Conservation (phyloP, 2,329 filamentous ascomycete species). For the Neopestalotiopsis sp. region DNA sequence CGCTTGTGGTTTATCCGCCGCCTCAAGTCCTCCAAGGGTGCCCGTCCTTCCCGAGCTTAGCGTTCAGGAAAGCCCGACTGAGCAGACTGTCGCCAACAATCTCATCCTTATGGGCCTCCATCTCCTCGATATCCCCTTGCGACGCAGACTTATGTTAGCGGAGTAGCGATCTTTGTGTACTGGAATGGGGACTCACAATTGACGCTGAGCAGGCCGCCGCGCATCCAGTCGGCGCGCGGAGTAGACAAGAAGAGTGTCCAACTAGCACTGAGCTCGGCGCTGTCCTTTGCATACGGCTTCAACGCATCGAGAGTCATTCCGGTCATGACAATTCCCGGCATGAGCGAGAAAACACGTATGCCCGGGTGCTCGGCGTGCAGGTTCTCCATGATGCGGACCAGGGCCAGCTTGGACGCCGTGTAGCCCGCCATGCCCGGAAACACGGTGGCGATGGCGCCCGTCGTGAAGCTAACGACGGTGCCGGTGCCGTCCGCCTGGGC, state of each 20-base stretch:
- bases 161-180: slow-evolving; percentile 22
- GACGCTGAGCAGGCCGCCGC: slow-evolving; percentile 27
- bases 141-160: slow-evolving; percentile 21
- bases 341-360: slow-evolving; percentile 17
- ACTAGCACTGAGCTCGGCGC: slow-evolving; percentile 16
- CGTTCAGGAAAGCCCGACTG: slow-evolving; percentile 27
- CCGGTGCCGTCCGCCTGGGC: slow-evolving; percentile 24
- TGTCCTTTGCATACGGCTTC: slow-evolving; percentile 15
- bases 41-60: slow-evolving; percentile 28
- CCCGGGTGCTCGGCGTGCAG: slow-evolving; percentile 24
- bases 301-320: slow-evolving; percentile 20
- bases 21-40: slow-evolving; percentile 25
- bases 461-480: slow-evolving; percentile 26
- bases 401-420: slow-evolving; percentile 27
- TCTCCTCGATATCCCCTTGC: slow-evolving; percentile 29
- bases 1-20: neutral
- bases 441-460: slow-evolving; percentile 17
- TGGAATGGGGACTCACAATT: slow-evolving; percentile 19
- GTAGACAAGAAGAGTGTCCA: slow-evolving; percentile 20
- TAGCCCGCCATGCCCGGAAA: slow-evolving; percentile 26
- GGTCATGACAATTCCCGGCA: slow-evolving; percentile 19
- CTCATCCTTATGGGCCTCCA: slow-evolving; percentile 29
- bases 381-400: slow-evolving; percentile 25
- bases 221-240: slow-evolving; percentile 27
- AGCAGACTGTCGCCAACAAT: slow-evolving; percentile 26